Conservation (phyloP, 306 rosid genomes). For the Inga oerstediana region DNA sequence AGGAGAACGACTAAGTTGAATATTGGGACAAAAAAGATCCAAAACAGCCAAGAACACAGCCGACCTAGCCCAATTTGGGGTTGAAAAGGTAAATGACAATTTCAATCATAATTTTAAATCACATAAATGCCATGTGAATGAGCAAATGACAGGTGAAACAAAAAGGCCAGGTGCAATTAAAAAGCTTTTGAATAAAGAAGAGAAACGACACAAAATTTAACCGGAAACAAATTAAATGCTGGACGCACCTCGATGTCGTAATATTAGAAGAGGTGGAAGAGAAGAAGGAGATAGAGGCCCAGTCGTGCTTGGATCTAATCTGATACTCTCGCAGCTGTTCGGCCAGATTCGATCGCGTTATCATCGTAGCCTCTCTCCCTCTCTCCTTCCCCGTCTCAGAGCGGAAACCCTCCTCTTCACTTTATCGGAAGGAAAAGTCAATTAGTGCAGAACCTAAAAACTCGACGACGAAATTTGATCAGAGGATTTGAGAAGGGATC, state of each 20-base stretch:
- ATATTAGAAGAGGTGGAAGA: constrained; percentile 82
- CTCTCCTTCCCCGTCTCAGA: constrained; percentile 7
- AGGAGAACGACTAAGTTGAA: not conserved
- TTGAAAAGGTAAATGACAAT: constrained; percentile 22
- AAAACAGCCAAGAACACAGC: not conserved
- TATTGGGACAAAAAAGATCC: not conserved
- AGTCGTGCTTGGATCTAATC: constrained; percentile 98
- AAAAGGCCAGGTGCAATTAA: not conserved
- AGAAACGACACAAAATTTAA: not conserved
- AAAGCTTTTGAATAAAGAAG: not conserved
- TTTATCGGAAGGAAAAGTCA: constrained; percentile 16
- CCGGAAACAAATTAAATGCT: too few relatives aligned
- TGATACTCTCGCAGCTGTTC: constrained; percentile 97
- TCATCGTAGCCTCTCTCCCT: constrained; percentile 52
- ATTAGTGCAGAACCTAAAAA: constrained; percentile 39
- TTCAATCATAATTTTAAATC: not conserved
- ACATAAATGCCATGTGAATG: constrained; percentile 1
- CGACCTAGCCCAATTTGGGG: constrained; percentile 8
- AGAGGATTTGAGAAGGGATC: constrained; percentile 9
- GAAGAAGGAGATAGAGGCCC: constrained; percentile 99
- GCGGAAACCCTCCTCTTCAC: constrained; percentile 32
- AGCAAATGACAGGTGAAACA: not conserved
- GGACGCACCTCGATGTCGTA: constrained; percentile 70
- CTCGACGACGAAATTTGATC: constrained; percentile 23
- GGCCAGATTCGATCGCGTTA: constrained; percentile 98